A percentile compares a stretch with the other conserved stretches of the same genome.
These are phyloP conservation scores for Citrullus colocynthis DNA, from an alignment of 306 rosid species.

Conservation along the genomic window DNA sequence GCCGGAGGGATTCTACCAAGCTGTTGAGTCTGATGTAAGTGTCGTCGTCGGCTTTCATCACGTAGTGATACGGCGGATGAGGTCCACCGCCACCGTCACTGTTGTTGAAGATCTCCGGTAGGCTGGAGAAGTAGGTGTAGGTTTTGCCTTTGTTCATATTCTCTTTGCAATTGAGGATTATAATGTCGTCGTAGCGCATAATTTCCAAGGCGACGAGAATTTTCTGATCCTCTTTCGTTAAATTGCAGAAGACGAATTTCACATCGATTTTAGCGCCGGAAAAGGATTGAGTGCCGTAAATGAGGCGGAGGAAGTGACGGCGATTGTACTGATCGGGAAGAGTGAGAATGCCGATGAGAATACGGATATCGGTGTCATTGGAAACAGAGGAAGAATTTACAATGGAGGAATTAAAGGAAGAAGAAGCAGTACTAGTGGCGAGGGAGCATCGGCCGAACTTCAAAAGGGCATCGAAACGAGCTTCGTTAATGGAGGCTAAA, in stretches of 20 bases:
- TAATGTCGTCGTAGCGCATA: conserved; percentile 69
- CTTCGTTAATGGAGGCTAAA: conserved; percentile 58
- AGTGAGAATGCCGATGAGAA: conserved; percentile 71
- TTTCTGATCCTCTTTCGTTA: conserved; percentile 81
- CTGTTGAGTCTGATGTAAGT: conserved; percentile 47
- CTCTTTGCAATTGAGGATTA: conserved; percentile 76
- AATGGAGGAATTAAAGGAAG: not conserved
- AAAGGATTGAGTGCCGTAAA: conserved; percentile 57
- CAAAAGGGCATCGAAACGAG: conserved; percentile 28
- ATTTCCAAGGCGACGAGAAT: conserved; percentile 56
- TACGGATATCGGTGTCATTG: conserved; percentile 35
- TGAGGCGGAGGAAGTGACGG: conserved; percentile 84
- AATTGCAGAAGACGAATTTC: conserved; percentile 79
- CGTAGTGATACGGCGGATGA: conserved; percentile 74
- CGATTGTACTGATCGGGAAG: conserved; percentile 86
- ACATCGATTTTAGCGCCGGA: conserved; percentile 54
- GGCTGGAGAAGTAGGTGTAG: conserved; percentile 54
- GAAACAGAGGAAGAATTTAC: conserved; percentile 4
- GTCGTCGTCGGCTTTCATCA: conserved; percentile 87
- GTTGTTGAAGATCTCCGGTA: conserved; percentile 51
- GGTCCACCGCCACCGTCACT: conserved; percentile 18
- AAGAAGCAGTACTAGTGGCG: not conserved
- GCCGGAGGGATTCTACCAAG: conserved; percentile 44
- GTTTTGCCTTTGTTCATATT: conserved; percentile 96
- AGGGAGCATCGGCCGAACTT: conserved; percentile 29